These are phyloP conservation scores for Chlamydomonas incerta DNA, from an alignment of 139 green algal species.

Conservation along the genomic window DNA sequence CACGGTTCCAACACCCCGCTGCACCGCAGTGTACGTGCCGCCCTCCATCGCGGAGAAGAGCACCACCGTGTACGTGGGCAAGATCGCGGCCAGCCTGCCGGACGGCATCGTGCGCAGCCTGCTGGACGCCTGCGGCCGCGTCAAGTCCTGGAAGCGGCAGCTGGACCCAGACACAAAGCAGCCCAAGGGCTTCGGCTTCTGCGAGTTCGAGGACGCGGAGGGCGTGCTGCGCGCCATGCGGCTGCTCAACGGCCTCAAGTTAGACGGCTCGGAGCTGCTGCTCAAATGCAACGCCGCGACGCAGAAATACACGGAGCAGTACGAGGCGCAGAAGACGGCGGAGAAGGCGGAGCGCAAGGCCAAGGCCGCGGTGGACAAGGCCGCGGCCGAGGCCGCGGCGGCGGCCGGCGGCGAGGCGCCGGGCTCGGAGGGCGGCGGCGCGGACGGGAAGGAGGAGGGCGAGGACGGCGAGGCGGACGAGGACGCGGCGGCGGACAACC, in stretches of 20 bases:
- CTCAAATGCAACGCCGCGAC: conserved; percentile 87
- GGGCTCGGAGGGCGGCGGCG: conserved; percentile 27
- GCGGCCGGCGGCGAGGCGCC: conserved; percentile 28
- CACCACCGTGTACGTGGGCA: conserved; percentile 87
- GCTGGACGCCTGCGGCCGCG: conserved; percentile 84
- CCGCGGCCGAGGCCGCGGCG: not conserved
- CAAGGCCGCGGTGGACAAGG: conserved; percentile 56
- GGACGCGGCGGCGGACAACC: conserved; percentile 54
- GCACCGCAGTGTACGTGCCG: conserved; percentile 38
- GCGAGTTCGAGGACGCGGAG: conserved; percentile 86
- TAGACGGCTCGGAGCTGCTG: conserved; percentile 90
- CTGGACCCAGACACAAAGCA: conserved; percentile 79
- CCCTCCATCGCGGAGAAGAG: conserved; percentile 61
- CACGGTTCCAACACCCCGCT: no score
- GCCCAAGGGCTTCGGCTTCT: conserved; percentile 94
- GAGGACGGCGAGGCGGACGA: conserved; percentile 45
- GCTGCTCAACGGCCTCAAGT: conserved; percentile 72
- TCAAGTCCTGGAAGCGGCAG: conserved; percentile 91
- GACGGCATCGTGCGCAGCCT: conserved; percentile 73
- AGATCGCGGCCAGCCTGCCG: conserved; percentile 87
- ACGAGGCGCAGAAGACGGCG: conserved; percentile 39
- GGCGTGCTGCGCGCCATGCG: conserved; percentile 77
- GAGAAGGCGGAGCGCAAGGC: conserved; percentile 54
- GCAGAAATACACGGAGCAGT: conserved; percentile 61
- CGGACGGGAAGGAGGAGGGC: conserved; percentile 38